These are phyloP conservation scores for Calocera viscosa DNA, from an alignment of 768 basidiomycete species.

Conservation along the genomic window DNA sequence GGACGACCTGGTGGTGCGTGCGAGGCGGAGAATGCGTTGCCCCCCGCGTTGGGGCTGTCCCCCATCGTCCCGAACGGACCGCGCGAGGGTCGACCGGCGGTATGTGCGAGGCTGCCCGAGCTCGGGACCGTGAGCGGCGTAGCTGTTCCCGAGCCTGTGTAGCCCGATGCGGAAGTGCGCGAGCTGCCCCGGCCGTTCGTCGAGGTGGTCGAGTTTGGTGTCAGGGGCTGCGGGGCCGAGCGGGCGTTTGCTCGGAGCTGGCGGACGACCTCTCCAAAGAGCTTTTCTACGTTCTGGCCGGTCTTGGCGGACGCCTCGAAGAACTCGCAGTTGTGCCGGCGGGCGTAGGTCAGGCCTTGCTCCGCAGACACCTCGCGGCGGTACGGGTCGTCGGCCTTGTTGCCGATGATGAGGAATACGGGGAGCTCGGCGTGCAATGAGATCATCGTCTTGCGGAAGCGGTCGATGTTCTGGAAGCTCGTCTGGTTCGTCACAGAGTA, in stretches of 20 bases:
- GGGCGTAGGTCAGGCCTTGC: conserved; percentile 72
- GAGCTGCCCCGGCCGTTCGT: background rate
- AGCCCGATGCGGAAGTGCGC: background rate
- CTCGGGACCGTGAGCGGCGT: background rate
- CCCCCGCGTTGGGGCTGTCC: background rate
- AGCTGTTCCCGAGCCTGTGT: background rate
- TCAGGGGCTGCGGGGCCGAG: background rate
- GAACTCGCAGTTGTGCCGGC: conserved; percentile 80
- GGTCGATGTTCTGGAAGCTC: conserved; percentile 80
- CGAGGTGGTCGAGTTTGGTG: background rate
- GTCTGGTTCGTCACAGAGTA: conserved; percentile 93
- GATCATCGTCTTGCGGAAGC: conserved; percentile 80
- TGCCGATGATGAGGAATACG: conserved; percentile 89
- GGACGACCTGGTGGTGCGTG: background rate
- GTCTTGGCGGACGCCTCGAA: conserved; percentile 97
- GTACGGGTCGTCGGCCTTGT: conserved; percentile 87
- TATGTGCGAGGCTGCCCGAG: background rate
- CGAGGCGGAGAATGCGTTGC: background rate
- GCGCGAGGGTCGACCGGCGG: background rate
- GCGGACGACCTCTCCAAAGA: conserved; percentile 81
- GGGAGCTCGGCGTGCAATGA: conserved; percentile 77
- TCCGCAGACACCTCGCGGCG: conserved; percentile 85
- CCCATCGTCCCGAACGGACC: background rate
- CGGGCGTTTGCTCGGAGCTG: conserved; percentile 38
- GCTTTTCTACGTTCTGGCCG: conserved; percentile 76